Conservation (phyloP, 75 land plant genomes). For the Adiantum capillusveneris region DNA sequence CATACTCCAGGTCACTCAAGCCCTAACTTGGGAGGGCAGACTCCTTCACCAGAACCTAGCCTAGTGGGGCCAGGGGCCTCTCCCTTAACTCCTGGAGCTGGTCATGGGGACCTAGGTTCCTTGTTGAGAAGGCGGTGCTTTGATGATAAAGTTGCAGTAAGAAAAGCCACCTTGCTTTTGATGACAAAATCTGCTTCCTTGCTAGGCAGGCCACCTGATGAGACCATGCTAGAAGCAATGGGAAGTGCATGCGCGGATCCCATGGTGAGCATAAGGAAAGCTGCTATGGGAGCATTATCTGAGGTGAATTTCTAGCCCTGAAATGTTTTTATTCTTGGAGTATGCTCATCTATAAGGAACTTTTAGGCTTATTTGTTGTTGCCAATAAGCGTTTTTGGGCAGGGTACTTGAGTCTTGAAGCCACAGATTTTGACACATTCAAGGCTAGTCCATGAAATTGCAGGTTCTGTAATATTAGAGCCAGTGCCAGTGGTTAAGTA, state of each 20-base stretch:
- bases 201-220: constrained; percentile 43
- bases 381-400: no score
- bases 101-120: constrained; percentile 31
- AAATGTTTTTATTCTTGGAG: no score
- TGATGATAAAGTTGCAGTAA: constrained; percentile 84
- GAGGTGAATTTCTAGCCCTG: constrained; percentile 47
- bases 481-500: no score
- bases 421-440: no score
- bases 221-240: constrained; percentile 43
- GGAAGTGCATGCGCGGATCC: constrained; percentile 78
- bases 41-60: constrained; percentile 22
- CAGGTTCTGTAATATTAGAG: no score
- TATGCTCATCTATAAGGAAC: no score
- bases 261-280: constrained; percentile 85
- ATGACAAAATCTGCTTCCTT: constrained; percentile 52
- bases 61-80: constrained; percentile 13
- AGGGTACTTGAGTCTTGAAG: no score
- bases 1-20: constrained; percentile 8
- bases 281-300: constrained; percentile 67
- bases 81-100: constrained; percentile 20
- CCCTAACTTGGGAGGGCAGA: constrained; percentile 15
- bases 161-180: constrained; percentile 65
- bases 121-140: constrained; percentile 56
- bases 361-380: no score
- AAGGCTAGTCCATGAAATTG: no score